Evolutionary conservation across 331 rosid genomes (phyloP).

Genomic region (Quercus lobata): DNA sequence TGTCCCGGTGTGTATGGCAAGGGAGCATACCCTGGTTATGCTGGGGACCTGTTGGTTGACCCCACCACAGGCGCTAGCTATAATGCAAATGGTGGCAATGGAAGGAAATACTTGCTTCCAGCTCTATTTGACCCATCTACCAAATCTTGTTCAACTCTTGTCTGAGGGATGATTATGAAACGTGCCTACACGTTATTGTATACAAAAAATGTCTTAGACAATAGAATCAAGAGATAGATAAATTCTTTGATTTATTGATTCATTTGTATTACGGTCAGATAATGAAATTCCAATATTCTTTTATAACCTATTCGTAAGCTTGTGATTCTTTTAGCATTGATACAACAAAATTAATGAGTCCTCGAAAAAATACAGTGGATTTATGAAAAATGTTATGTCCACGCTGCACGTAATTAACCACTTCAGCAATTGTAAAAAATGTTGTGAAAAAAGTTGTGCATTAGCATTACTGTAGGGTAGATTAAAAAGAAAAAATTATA

Average conservation of each 20-base stretch:
- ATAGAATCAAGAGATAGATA: background rate
- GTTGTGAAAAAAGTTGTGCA: too few relatives aligned
- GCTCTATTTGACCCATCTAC: slow-evolving; percentile 64
- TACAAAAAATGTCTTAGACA: background rate
- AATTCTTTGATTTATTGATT: slow-evolving; percentile 16
- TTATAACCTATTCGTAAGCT: background rate
- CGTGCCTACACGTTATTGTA: background rate
- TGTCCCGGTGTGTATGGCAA: slow-evolving; percentile 65
- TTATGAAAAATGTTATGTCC: too few relatives aligned
- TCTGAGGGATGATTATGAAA: background rate
- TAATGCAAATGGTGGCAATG: slow-evolving; percentile 58
- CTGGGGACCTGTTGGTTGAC: slow-evolving; percentile 59
- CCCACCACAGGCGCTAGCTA: slow-evolving; percentile 54
- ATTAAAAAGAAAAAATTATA: too few relatives aligned
- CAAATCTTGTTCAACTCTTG: slow-evolving; percentile 50
- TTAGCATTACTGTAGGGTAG: too few relatives aligned
- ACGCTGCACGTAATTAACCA: too few relatives aligned
- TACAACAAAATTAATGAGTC: too few relatives aligned
- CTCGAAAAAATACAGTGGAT: too few relatives aligned
- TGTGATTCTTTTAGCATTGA: background rate
- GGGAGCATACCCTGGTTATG: slow-evolving; percentile 76
- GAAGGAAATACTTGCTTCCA: slow-evolving; percentile 63
- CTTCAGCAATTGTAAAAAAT: too few relatives aligned
- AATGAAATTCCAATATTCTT: background rate
- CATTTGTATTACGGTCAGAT: background rate